Evolutionary conservation across 352 stramenopile species (phyloP), one percentile per base, ranked within the genome.

Genomic region (Pythium phragmitis): DNA sequence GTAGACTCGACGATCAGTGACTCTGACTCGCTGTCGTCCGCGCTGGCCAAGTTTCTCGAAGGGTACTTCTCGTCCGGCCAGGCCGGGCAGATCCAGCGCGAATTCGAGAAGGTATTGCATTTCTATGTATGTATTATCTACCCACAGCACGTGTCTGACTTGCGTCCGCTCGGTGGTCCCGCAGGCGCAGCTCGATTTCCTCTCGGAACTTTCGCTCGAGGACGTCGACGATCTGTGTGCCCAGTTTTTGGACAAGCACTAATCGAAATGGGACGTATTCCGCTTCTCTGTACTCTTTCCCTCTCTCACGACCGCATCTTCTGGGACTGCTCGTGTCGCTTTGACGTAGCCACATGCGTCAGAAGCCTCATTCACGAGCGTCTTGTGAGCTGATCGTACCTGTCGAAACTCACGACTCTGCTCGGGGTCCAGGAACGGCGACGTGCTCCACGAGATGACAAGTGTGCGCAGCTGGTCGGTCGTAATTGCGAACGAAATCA

Each of bases 361-460:
- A 48, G 37, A 57, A 17, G 21, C 28, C 36, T 12, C 5, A 33
- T 54, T 2, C 9, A 9, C 3, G 37, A 46, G 39, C 13, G 39
- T 21, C 9, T 19, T 21, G 39, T 12, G 11, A 16, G 14, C 37
- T 42, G 21, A 23, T 45, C 58, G 28, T 66, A 88, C 79, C 82
- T 87, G 75, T 17, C 70, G 73, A 51, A 92, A 89, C 11, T 50
- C 63, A 19, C 65, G 70, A 13, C 69, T 83, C 46, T 79, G 69
- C 33, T 67, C 69, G 16, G 77, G 74, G 41, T 92, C 73, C 14
- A 92, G 70, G 54, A 94, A 94, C 2, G 85, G 82, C 23, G 85
- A 91, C 37, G 85, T 91, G 51, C 77, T 92, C 78, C 85, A 91
- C 11, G 83, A 92, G 43, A 91, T 90, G 13, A 88, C 73, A 42